A percentile compares a stretch with the other conserved stretches of the same genome.
Conservation (phyloP, 257 asterid genomes). For the Solanum peruvianum region DNA sequence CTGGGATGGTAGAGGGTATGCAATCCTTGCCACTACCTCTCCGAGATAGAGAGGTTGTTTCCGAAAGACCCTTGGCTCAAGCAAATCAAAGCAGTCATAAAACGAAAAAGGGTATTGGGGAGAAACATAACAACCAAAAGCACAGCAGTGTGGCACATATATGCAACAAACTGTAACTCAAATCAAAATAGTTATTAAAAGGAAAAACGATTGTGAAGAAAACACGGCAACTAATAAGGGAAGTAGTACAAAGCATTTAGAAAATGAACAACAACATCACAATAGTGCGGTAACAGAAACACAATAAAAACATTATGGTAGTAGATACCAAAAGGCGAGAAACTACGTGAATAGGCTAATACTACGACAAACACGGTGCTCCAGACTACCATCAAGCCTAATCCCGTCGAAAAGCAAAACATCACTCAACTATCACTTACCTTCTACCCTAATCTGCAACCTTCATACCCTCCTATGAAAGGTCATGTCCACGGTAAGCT, state of each 20-base stretch:
- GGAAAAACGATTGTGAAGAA: background rate
- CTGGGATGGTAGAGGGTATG: background rate
- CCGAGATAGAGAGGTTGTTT: background rate
- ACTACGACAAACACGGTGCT: background rate
- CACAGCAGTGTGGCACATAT: background rate
- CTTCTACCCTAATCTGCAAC: background rate
- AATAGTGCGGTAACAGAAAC: background rate
- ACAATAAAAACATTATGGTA: background rate
- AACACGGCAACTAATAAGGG: background rate
- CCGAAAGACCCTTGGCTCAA: background rate
- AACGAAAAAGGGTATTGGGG: background rate
- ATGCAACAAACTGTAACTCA: background rate
- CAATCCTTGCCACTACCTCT: background rate
- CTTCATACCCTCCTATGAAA: background rate
- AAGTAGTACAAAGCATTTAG: background rate
- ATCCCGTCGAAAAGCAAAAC: too few relatives aligned
- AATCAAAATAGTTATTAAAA: background rate
- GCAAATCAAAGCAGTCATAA: background rate
- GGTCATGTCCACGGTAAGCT: background rate
- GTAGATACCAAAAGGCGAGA: too few relatives aligned
- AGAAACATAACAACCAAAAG: background rate
- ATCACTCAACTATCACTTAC: background rate
- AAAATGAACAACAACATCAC: background rate
- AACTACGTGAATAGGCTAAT: background rate
- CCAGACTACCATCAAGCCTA: too few relatives aligned